Evolutionary conservation across 2,329 filamentous ascomycete species (phyloP), one percentile per base, ranked within the genome.

Genomic region (Fusarium chuoi): DNA sequence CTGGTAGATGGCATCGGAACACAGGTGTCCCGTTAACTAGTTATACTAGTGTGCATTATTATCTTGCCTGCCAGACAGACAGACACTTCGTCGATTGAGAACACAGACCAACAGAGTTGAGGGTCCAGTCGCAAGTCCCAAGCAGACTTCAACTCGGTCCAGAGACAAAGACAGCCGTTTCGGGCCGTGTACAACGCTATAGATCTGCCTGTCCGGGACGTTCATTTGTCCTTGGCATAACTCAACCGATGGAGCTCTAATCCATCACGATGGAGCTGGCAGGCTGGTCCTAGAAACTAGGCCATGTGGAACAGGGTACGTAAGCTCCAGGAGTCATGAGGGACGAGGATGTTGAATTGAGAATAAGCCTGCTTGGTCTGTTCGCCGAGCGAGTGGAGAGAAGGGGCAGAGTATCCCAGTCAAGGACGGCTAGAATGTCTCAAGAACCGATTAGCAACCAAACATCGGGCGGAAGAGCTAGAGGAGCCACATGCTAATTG

Each of bases 351-450:
- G 62, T 62, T 57, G 58, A 56, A 35, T 63, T 59, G 59, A 54
- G 51, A 61, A 65, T 54, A 61, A 63, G 69, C 62, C 58, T 70
- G 59, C 55, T 61, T 68, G 52, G 69, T 61, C 58, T 70, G 56
- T 61, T 61, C 70, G 48, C 66, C 64, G 72, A 72, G 24, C 52
- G 60, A 74, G 75, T 68, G 71, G 75, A 72, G 65, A 45, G 70
- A 67, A 66, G 65, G 70, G 62, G 62, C 56, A 61, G 57, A 66
- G 44, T 35, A 75, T 70, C 70, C 70, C 67, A 69, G 72, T 54
- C 69, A 68, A 65, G 67, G 61, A 67, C 59, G 65, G 74, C 73
- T 77, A 75, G 76, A 78, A 78, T 75, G 76, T 78, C 76, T 77
- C 76, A 75, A 70, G 76, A 78, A 77, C 73, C 72, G 64, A 70